Conservation (phyloP, 129 eudicot species). For the Centrapalus pauciflorus region DNA sequence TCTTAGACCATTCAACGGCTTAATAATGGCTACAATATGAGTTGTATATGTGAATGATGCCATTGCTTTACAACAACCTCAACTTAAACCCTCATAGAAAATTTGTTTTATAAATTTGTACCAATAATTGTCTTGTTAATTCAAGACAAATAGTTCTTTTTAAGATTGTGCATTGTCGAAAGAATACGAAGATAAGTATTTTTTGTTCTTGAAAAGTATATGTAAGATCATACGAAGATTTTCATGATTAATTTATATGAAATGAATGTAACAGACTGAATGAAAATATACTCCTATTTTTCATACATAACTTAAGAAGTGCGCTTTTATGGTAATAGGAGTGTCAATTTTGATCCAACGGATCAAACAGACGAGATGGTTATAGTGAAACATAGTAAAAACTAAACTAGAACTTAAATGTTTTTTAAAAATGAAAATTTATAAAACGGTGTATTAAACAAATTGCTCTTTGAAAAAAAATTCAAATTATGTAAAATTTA, state of each 20-base stretch:
- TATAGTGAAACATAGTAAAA: too few relatives aligned
- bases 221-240: slow-evolving; percentile 4
- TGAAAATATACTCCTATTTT: too few relatives aligned
- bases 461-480: too few relatives aligned
- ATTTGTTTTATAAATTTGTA: not conserved
- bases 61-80: slow-evolving; percentile 3
- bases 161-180: not conserved
- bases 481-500: too few relatives aligned
- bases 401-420: too few relatives aligned
- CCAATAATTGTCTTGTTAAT: not conserved
- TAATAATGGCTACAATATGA: slow-evolving; percentile 17
- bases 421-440: too few relatives aligned
- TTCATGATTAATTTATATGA: not conserved
- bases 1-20: slow-evolving; percentile 21
- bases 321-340: too few relatives aligned
- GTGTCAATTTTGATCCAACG: too few relatives aligned
- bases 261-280: too few relatives aligned
- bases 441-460: too few relatives aligned
- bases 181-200: not conserved
- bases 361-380: too few relatives aligned
- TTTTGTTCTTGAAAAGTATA: not conserved
- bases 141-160: not conserved
- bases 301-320: too few relatives aligned
- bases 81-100: not conserved
- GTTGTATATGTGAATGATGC: slow-evolving; percentile 17